These are phyloP conservation scores for Fusarium tanahbumbuense DNA, from an alignment of 2,329 filamentous ascomycete genomes.

Conservation along the genomic window DNA sequence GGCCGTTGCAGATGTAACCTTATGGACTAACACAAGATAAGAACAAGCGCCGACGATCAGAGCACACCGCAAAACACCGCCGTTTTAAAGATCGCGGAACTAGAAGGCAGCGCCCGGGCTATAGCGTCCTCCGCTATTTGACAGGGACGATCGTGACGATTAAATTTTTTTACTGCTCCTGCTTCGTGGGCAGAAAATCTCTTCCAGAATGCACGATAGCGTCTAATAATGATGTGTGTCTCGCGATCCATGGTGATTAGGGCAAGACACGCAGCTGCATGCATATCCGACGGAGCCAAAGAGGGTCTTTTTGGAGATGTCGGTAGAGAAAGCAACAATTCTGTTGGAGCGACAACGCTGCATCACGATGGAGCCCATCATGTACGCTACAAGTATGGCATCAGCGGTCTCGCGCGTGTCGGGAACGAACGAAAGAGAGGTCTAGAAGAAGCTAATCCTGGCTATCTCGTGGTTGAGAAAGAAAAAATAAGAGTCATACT, in stretches of 20 bases:
- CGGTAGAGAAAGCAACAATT: constrained; percentile 7
- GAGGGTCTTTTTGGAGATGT: constrained; percentile 31
- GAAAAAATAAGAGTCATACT: constrained; percentile 40
- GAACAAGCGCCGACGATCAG: constrained; percentile 36
- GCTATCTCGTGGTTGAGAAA: constrained; percentile 11
- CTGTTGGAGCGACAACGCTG: constrained; percentile 40
- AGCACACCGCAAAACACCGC: constrained; percentile 35
- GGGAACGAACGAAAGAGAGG: constrained; percentile 43
- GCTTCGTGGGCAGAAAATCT: constrained; percentile 36
- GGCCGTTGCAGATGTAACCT: constrained; percentile 34
- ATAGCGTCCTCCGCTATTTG: constrained; percentile 36
- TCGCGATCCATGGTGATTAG: constrained; percentile 34
- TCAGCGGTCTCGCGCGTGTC: constrained; percentile 33
- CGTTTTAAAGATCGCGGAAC: constrained; percentile 35
- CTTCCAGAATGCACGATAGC: constrained; percentile 16
- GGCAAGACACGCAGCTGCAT: constrained; percentile 43
- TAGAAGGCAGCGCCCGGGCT: constrained; percentile 30
- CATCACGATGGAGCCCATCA: constrained; percentile 39
- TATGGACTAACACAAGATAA: constrained; percentile 26
- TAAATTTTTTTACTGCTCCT: constrained; percentile 17
- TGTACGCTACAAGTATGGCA: constrained; percentile 9
- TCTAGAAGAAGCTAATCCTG: constrained; percentile 22
- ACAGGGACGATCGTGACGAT: constrained; percentile 31
- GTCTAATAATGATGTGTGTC: constrained; percentile 28
- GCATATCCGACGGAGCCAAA: constrained; percentile 33